Percentiles rank a stretch among this genome's conserved stretches.
phyloP scores from a whole-genome alignment of 495 filamentous ascomycete species.

The Saxispiralis lemnorum region DNA sequence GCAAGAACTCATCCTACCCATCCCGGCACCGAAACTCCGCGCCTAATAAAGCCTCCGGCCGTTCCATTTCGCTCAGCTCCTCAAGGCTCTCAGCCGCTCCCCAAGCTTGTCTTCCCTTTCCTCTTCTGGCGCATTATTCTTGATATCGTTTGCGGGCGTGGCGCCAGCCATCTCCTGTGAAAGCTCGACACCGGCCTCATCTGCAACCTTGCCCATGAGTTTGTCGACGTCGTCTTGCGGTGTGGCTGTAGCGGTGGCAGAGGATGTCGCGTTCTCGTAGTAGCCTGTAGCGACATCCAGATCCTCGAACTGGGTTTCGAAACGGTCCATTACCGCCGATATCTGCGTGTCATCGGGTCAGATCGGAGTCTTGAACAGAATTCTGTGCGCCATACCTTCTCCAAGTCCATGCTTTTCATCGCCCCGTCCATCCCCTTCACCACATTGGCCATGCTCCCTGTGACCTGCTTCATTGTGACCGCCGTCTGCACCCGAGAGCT shows the following conservation, averaged over 20 bases:
- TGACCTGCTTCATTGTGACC: conserved; percentile 48
- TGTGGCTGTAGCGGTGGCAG: conserved; percentile 54
- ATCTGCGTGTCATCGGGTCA: conserved; percentile 24
- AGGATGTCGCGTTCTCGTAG: conserved; percentile 66
- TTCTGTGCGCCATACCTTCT: conserved; percentile 30
- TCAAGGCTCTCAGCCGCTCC: conserved; percentile 31
- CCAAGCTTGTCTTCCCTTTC: conserved; percentile 29
- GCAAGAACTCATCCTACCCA: neutral
- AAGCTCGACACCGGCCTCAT: conserved; percentile 65
- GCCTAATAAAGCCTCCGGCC: neutral
- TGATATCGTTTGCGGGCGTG: conserved; percentile 23
- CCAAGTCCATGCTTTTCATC: conserved; percentile 53
- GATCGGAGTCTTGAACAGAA: neutral
- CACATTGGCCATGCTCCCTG: conserved; percentile 45
- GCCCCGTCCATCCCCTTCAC: conserved; percentile 47
- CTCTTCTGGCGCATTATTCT: conserved; percentile 22
- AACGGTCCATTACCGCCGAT: conserved; percentile 51
- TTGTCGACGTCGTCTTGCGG: conserved; percentile 73
- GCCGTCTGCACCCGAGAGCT: conserved; percentile 45
- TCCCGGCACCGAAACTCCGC: conserved; percentile 1
- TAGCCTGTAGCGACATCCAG: conserved; percentile 66
- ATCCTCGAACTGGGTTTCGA: conserved; percentile 69
- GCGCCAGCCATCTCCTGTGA: conserved; percentile 45
- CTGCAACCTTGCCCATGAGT: conserved; percentile 60
- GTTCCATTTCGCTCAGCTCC: conserved; percentile 21